A percentile compares a stretch with the other conserved stretches of the same genome.
phyloP scores from a whole-genome alignment of 371 early-diverging fungal genomes.

The Syncephalastrum racemosum region DNA sequence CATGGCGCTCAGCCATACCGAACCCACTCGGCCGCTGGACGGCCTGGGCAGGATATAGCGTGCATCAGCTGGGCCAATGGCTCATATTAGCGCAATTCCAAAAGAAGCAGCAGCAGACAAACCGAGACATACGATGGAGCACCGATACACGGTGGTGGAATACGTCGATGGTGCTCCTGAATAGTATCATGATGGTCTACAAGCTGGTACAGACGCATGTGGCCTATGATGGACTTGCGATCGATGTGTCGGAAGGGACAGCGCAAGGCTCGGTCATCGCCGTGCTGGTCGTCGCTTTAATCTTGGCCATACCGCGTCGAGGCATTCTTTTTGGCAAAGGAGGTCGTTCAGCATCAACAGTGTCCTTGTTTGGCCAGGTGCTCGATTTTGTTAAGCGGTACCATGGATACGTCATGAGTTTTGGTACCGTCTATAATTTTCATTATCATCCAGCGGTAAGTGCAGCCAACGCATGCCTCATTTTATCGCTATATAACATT shows the following conservation, averaged over 20 bases:
- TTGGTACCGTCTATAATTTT: slow-evolving; percentile 43
- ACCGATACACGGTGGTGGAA: slow-evolving; percentile 41
- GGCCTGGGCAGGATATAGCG: slow-evolving; percentile 32
- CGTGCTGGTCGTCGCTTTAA: slow-evolving; percentile 35
- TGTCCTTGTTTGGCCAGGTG: slow-evolving; percentile 17
- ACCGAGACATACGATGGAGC: slow-evolving; percentile 18
- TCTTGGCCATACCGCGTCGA: slow-evolving; percentile 47
- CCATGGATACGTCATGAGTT: slow-evolving; percentile 47
- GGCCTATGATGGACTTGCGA: slow-evolving; percentile 41
- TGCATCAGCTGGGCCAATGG: slow-evolving; percentile 44
- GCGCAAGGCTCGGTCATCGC: slow-evolving; percentile 42
- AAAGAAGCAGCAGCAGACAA: slow-evolving; percentile 12
- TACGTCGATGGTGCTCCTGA: slow-evolving; percentile 44
- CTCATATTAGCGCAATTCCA: slow-evolving; percentile 29
- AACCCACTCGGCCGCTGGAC: slow-evolving; percentile 16
- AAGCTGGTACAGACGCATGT: slow-evolving; percentile 36
- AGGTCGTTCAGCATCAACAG: slow-evolving; percentile 6
- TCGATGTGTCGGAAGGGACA: slow-evolving; percentile 40
- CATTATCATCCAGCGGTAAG: slow-evolving; percentile 49
- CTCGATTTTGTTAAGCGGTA: slow-evolving; percentile 38
- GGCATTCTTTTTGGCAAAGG: slow-evolving; percentile 34
- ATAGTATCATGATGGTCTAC: slow-evolving; percentile 31
- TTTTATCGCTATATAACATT: background rate
- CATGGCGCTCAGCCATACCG: slow-evolving; percentile 33
- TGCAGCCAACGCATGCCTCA: background rate